Evolutionary conservation across 257 asterid genomes (phyloP), one percentile per base, ranked within the genome.

Genomic region (Jacaranda copaia): DNA sequence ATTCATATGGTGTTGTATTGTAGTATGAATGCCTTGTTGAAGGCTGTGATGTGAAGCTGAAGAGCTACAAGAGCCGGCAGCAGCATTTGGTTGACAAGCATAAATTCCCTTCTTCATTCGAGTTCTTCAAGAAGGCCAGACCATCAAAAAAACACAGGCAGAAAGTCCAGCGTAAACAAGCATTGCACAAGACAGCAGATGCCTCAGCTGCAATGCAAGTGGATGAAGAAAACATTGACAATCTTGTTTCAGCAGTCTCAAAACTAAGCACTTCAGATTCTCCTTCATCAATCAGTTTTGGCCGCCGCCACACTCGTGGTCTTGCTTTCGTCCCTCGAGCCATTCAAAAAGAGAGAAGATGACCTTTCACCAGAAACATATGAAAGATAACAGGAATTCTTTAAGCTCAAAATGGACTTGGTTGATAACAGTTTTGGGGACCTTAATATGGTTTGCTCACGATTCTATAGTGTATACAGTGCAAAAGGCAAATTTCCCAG

Each of bases 1-100:
- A 5, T 52, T 66, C 53, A 35, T 53, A 4, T 6, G 16, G 7
- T 68, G 66, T 46, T 82, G 79, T 74, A 46, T 19, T 79, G 63
- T 73, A 95, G 99, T 95, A 88, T 56, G 98, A 91, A 83, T 95
- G 99, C 88, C 98, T 93, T 36, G 99, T 95, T 59, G 98, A 95
- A 89, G 96, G 96, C 76, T 95, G 99, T 71, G 94, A 85, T 71
- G 85, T 75, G 64, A 93, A 89, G 85, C 87, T 95, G 84, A 95
- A 89, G 85, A 88, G 88, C 87, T 91, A 93, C 88, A 93, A 93
- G 87, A 87, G 86, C 87, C 87, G 99, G 81, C 96, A 91, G 75
- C 98, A 93, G 48, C 99, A 95, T 83, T 87, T 95, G 65, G 79
- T 91, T 7, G 98, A 95, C 87, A 93, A 91, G 87, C 99, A 95